phyloP scores from a whole-genome alignment of 371 early-diverging fungal species.

The Zychaea mexicana region DNA sequence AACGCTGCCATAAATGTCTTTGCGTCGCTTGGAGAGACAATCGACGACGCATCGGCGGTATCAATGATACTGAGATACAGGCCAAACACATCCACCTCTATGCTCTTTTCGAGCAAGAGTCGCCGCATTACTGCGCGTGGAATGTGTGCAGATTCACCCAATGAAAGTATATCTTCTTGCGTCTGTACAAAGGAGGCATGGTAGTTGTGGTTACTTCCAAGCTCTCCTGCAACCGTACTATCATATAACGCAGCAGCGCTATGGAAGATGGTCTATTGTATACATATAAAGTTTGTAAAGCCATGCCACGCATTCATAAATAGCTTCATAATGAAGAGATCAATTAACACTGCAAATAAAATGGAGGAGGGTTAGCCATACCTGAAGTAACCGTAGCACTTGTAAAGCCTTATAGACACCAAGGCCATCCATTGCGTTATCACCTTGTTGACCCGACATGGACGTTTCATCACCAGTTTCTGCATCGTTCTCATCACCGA shows the following conservation, averaged over 20 bases:
- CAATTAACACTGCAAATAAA: not conserved
- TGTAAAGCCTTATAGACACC: constrained; percentile 41
- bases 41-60: constrained; percentile 7
- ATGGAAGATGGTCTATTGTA: constrained; percentile 39
- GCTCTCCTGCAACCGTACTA: constrained; percentile 6
- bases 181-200: constrained; percentile 18
- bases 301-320: too few relatives aligned
- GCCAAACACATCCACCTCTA: constrained; percentile 57
- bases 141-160: constrained; percentile 38
- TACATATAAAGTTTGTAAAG: too few relatives aligned
- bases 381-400: constrained; percentile 47
- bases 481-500: not conserved
- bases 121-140: constrained; percentile 23
- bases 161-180: constrained; percentile 26
- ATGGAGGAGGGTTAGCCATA: constrained; percentile 5
- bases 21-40: too few relatives aligned
- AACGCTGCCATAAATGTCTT: constrained; percentile 37
- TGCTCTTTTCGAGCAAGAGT: constrained; percentile 57
- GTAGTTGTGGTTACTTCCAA: too few relatives aligned
- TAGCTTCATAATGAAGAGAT: not conserved
- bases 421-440: constrained; percentile 19
- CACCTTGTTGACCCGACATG: not conserved
- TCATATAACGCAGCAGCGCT: constrained; percentile 36
- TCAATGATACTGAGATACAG: constrained; percentile 45
- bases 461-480: constrained; percentile 2